Evolutionary conservation across 225 moss, liverwort and hornwort species (phyloP), one percentile per base, ranked within the genome.

Genomic region (Physcomitrium patens): DNA sequence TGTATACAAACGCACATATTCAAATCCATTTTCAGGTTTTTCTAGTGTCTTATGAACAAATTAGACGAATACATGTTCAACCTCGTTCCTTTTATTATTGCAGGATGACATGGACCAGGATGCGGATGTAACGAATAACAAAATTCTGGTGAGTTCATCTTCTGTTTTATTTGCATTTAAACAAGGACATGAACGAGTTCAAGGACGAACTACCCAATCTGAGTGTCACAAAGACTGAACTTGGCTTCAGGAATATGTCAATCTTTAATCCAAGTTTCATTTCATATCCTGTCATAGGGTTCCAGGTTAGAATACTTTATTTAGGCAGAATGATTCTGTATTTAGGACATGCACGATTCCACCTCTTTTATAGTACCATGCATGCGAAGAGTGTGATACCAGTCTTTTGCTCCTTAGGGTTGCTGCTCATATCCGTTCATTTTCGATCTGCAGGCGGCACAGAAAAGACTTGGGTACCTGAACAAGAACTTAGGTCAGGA

Each of bases 71-170:
- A 43, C 24, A 28, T 63, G 23, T 71, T 79, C 37, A 72, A 19
- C 9, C 42, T 48, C 60, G 46, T 46, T 16, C 18, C 11, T 43
- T 16, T 24, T 10, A 48, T 31, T 52, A 70, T 12, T 79, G 69
- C 72, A 97, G 94, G 89, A 84, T 84, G 95, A 99, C 44, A 86
- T 95, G 90, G 79, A 87, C 77, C 79, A 84, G 80, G 90, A 86
- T 72, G 99, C 95, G 22, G 95, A 99, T 72, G 89, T 86, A 48
- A 99, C 99, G 26, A 95, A 91, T 55, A 92, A 90, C 68, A 90
- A 91, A 65, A 76, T 99, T n/a, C 78, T 87, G 89, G 96, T 94
- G 80, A 49, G 73, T 63, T 63, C 18, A 26, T 50, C 42, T 46
- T 72, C 18, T 31, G 19, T 66, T 37, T 51, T n/a, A 5, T 68